Evolutionary conservation across 2,329 filamentous ascomycete species (phyloP), one percentile per base, ranked within the genome.

Genomic region (Clonostachys chloroleuca): DNA sequence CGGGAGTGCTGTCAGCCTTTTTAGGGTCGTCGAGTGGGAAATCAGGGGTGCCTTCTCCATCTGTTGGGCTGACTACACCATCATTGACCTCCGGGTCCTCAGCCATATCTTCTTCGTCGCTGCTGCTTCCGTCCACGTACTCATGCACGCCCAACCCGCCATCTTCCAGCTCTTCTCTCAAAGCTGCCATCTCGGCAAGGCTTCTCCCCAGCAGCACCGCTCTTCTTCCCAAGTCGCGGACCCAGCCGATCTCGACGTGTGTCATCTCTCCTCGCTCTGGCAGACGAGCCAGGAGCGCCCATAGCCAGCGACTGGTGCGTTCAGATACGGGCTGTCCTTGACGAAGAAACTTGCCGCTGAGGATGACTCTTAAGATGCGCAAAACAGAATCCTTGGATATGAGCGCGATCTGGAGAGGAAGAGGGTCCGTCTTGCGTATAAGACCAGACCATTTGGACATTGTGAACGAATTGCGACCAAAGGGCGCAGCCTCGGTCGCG

Each of bases 251-350:
- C 58, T 94, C 87, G 40, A 83, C 79, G 52, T 89, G 86, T 51
- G 82, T 81, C 62, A 96, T 70, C 62, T 88, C 83, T 2, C 90
- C 90, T 10, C 81, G 70, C 35, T 89, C 87, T 1, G 87, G 84
- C 49, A 92, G 75, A 48, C 83, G 79, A 4, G 87, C 89, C 41
- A 96, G 72, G 48, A 96, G 66, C 0, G 86, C 84, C 92, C 91
- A 96, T 5, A 89, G 72, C 92, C 92, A 97, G 14, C 83, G 77
- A 50, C 89, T 91, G 5, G 88, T 83, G 43, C 84, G 78, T 56
- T 80, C 77, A 24, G 81, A 73, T 33, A 90, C 70, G 33, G 77
- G 74, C 18, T 73, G 66, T n/a, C 78, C 79, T 44, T 76, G 77
- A 42, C 75, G 77, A 46, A 86, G 75, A 45, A 87, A 81, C 50